Evolutionary conservation across 495 filamentous ascomycete species (phyloP), one percentile per base, ranked within the genome.

Genomic region (Penicillium coffeae): DNA sequence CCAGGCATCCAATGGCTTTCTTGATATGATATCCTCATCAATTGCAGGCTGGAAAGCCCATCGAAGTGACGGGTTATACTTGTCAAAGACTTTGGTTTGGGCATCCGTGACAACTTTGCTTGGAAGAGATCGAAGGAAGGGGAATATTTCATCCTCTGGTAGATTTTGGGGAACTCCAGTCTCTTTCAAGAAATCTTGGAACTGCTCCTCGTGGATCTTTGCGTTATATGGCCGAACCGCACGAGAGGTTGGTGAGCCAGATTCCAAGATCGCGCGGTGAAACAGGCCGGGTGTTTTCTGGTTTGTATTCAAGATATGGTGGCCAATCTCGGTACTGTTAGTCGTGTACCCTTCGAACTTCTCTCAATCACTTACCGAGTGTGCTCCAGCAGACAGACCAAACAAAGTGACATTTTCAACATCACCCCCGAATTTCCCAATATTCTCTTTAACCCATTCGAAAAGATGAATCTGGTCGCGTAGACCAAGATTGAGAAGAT

Each of bases 41-140:
- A 86, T 81, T 45, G 83, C 82, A 30, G 84, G 83, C 51, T 86
- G 83, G 59, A 85, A 87, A 8, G 83, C 73, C 83, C 83, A 85
- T 3, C 80, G 77, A 0, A 87, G 68, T 34, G 72, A 77, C 8
- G 64, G 56, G 25, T 73, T 68, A 60, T 80, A 84, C 32, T 64
- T 68, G 42, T 74, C 64, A 63, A 75, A 85, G 10, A 85, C 67
- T 5, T 47, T 27, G 14, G 71, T 70, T 21, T 75, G 76, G 9
- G 83, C 82, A 2, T 53, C 50, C 12, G 72, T 65, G 27, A 87
- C 62, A 3, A 55, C 66, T 0, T 58, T 37, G 16, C 72, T 61
- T 9, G 81, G 70, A 1, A 81, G 61, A 0, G 62, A 59, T 16
- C 80, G 78, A 0, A 86, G 73, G 35, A 66, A 66, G n/a, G 60